Evolutionary conservation across 139 green algal genomes (phyloP).

Genomic region (Chlamydomonas asymmetrica): DNA sequence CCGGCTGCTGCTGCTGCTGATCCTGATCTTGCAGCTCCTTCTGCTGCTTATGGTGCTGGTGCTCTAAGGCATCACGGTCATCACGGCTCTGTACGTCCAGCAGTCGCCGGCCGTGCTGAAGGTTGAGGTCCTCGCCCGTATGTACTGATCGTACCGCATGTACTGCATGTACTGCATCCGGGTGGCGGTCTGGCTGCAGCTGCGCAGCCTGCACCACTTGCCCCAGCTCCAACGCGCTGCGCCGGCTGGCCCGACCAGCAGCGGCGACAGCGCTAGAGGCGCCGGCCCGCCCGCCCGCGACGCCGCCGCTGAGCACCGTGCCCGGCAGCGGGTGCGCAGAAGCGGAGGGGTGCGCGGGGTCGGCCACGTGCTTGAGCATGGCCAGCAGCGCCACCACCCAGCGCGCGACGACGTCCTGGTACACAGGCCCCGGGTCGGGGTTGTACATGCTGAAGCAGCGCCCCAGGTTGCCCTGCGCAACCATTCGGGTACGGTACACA

Average conservation of each 20-base stretch:
- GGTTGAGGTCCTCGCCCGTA: neutral
- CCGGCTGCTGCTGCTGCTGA: too few relatives aligned
- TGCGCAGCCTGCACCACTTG: neutral
- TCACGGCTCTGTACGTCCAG: neutral
- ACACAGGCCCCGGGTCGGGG: constrained; percentile 4
- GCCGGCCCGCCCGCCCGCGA: too few relatives aligned
- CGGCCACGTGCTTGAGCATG: constrained; percentile 18
- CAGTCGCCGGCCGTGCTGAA: neutral
- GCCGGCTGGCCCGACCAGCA: neutral
- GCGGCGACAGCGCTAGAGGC: neutral
- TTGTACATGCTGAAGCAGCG: constrained; percentile 37
- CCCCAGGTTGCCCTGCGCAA: neutral
- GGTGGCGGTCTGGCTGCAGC: neutral
- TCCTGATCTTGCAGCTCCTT: too few relatives aligned
- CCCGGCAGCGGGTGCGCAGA: constrained; percentile 4
- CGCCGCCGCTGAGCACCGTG: constrained; percentile 4
- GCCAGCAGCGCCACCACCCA: constrained; percentile 32
- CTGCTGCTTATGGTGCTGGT: neutral
- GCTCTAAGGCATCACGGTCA: neutral
- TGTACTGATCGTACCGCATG: neutral
- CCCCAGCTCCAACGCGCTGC: neutral
- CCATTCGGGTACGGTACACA: neutral
- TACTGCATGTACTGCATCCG: neutral
- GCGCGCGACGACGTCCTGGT: constrained; percentile 22
- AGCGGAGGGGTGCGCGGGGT: constrained; percentile 7